A percentile compares a stretch with the other conserved stretches of the same genome.
phyloP scores from a whole-genome alignment of 148 eudicot species.

The Rhododendron henanense region DNA sequence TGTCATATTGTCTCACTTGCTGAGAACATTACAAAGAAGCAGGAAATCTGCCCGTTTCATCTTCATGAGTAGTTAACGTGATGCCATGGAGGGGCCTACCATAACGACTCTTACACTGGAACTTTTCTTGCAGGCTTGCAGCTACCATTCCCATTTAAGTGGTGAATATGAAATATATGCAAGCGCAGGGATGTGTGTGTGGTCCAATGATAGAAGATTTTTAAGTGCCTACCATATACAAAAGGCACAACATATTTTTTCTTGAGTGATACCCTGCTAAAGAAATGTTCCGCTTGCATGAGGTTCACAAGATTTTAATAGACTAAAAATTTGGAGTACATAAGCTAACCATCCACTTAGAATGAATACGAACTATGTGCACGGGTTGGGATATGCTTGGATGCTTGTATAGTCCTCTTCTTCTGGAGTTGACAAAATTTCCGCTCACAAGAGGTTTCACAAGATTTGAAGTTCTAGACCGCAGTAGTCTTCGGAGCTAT shows the following conservation, averaged over 20 bases:
- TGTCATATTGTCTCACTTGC: neutral
- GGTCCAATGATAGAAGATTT: neutral
- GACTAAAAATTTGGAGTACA: neutral
- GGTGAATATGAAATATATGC: neutral
- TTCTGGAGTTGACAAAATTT: neutral
- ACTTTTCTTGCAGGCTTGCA: neutral
- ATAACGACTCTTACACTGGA: neutral
- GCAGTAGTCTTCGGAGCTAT: neutral
- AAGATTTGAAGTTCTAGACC: neutral
- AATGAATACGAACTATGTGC: neutral
- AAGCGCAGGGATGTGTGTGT: neutral
- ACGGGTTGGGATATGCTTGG: neutral
- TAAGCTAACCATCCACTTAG: neutral
- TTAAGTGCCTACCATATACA: neutral
- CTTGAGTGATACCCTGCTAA: neutral
- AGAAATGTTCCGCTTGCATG: neutral
- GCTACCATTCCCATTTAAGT: neutral
- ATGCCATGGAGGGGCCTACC: neutral
- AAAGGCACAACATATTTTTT: neutral
- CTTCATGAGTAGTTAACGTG: neutral
- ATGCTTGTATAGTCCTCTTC: neutral
- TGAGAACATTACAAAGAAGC: neutral
- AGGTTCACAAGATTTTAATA: neutral
- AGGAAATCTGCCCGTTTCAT: neutral
- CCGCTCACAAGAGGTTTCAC: neutral